Base-by-base conservation (phyloP, 768 basidiomycete genomes). In the Psilocybe subaeruginosa region DNA sequence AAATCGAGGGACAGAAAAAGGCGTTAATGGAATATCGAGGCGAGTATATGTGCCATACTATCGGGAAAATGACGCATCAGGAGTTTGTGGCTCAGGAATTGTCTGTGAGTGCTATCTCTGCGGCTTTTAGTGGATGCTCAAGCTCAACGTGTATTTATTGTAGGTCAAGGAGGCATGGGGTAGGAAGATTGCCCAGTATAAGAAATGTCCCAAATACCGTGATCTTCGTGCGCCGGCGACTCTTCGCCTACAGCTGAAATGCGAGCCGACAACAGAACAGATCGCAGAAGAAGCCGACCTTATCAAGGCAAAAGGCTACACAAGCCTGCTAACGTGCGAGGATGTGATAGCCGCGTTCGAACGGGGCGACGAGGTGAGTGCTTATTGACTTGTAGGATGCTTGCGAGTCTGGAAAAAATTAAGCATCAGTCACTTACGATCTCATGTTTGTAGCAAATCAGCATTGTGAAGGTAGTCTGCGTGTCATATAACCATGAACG, bases 291-390 rank as follows among this genome's bases (percentile, higher is more conserved):
- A 64, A 29, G 27, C 55, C 11, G n/a, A 33, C 2, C 56, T 35
- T 8, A 64, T 60, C 17, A 48, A 30, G 8, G 8, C 48, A 0
- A 64, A 58, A 23, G 52, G 39, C 6, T 64, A 64, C 6, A 29
- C 23, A 23, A 23, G 23, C 23, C 17, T 29, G 14, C 23, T 64
- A 7, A 58, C 59, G 8, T 19, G 39, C 3, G 17, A 33, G 1
- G 63, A 64, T 54, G 63, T 64, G 19, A 51, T 64, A 47, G 46
- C 19, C 16, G 59, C 63, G 1, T 61, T 64, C 46, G 63, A 64
- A 31, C 59, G 63, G 4, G 63, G 63, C 9, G 63, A 64, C 5
- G 63, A 64, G 52, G 63, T 64, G 37, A 31, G 56, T n/a, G 4
- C 30, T 46, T 37, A 1, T n/a, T 23, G 12, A 37, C 14, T 51